A percentile compares a stretch with the other conserved stretches of the same genome.
Evolutionary conservation across 345 rosid genomes (phyloP).

Genomic region (Lepidium aucheri): DNA sequence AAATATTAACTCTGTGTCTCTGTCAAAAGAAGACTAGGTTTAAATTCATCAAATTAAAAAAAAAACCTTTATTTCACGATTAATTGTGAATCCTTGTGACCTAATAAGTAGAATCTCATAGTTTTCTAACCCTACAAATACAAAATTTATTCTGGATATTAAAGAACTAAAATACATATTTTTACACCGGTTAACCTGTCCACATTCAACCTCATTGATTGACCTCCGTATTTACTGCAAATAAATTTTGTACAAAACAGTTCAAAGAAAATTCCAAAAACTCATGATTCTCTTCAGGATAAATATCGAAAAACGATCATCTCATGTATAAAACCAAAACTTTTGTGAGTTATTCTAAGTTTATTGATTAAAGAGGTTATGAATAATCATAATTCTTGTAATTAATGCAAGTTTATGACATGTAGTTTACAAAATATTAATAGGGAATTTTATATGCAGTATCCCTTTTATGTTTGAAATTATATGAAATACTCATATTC

Average conservation of each 20-base stretch:
- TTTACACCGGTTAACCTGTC: not conserved
- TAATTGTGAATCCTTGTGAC: not conserved
- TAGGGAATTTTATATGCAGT: too few relatives aligned
- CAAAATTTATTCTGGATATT: not conserved
- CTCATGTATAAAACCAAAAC: not conserved
- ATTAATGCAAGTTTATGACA: not conserved
- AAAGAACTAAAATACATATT: not conserved
- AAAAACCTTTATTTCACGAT: not conserved
- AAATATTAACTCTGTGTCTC: too few relatives aligned
- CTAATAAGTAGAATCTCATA: not conserved
- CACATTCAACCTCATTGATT: constrained; percentile 12
- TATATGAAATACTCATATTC: too few relatives aligned
- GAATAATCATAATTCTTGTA: not conserved
- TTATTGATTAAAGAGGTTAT: not conserved
- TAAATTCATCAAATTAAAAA: not conserved
- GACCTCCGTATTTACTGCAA: not conserved
- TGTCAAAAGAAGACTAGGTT: not conserved
- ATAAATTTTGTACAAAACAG: not conserved
- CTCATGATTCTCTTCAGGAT: not conserved
- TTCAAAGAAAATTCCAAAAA: not conserved
- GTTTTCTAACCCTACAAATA: not conserved
- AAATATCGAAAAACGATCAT: not conserved
- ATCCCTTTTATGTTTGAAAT: too few relatives aligned
- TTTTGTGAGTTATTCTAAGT: not conserved
- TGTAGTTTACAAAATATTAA: not conserved